Evolutionary conservation across 1,139 yeast species (phyloP).

Genomic region (Nadsonia starkeyi-henricii): DNA sequence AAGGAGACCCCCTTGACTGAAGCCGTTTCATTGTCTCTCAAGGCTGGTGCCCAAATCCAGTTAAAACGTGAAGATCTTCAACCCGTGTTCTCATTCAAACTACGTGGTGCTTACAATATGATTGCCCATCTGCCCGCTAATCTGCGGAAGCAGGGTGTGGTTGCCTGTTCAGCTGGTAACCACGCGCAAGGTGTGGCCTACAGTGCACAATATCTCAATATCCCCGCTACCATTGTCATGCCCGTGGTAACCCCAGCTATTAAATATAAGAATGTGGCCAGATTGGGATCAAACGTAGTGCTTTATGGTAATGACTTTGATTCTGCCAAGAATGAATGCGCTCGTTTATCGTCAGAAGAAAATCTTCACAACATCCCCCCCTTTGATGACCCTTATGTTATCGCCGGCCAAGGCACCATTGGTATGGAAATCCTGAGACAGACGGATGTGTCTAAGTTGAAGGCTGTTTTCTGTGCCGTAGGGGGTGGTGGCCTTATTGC

Average conservation of each 20-base stretch:
- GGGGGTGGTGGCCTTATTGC: constrained; percentile 97
- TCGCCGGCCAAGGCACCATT: constrained; percentile 98
- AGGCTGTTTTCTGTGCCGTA: constrained; percentile 81
- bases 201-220: constrained; percentile 69
- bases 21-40: constrained; percentile 64
- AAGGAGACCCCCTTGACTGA: constrained; percentile 75
- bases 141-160: constrained; percentile 70
- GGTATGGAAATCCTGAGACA: constrained; percentile 89
- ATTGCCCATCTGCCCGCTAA: constrained; percentile 68
- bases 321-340: constrained; percentile 80
- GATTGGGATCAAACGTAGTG: constrained; percentile 90
- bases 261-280: constrained; percentile 76
- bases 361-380: constrained; percentile 89
- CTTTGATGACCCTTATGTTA: constrained; percentile 91
- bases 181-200: constrained; percentile 98
- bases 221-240: constrained; percentile 95
- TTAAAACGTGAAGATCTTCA: constrained; percentile 84
- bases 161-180: constrained; percentile 97
- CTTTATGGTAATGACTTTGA: constrained; percentile 90
- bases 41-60: constrained; percentile 55
- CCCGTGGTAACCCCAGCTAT: constrained; percentile 95
- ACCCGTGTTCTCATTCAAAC: constrained; percentile 90
- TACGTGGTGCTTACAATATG: constrained; percentile 96
- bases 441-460: constrained; percentile 58
- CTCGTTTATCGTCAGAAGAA: constrained; percentile 48